phyloP scores from a whole-genome alignment of 2,329 filamentous ascomycete genomes.

The Alternaria sp. region DNA sequence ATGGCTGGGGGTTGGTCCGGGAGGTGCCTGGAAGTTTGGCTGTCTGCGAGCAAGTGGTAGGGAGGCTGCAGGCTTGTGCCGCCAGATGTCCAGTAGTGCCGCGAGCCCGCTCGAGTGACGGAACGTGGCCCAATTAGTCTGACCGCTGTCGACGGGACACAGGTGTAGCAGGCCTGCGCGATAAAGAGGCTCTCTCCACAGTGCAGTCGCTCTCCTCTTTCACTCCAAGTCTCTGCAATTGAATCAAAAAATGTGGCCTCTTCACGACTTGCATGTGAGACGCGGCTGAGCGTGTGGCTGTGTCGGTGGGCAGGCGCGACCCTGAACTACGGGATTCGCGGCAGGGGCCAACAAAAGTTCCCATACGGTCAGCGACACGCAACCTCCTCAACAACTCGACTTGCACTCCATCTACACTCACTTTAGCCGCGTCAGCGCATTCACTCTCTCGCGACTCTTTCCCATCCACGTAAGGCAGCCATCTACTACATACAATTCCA shows the following conservation, averaged over 20 bases:
- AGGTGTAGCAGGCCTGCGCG: constrained; percentile 6
- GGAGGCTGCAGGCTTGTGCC: constrained; percentile 41
- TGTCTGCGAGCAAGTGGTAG: constrained; percentile 27
- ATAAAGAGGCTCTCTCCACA: constrained; percentile 7
- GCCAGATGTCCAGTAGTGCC: constrained; percentile 21
- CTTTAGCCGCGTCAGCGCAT: constrained; percentile 34
- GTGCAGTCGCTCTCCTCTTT: not conserved
- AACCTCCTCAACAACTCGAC: constrained; percentile 5
- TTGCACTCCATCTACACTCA: constrained; percentile 9
- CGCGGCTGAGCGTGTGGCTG: constrained; percentile 19
- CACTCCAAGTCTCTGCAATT: not conserved
- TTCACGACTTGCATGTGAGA: constrained; percentile 16
- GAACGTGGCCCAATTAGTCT: constrained; percentile 35
- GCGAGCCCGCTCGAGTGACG: no score
- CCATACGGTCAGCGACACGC: constrained; percentile 2
- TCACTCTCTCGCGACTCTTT: constrained; percentile 15
- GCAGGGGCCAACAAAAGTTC: constrained; percentile 21
- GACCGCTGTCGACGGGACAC: constrained; percentile 9
- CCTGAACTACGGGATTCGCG: constrained; percentile 20
- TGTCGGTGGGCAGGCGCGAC: constrained; percentile 9
- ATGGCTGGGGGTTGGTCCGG: constrained; percentile 68
- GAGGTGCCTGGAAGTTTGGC: no score
- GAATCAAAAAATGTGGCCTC: not conserved
- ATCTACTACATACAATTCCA: constrained; percentile 20
- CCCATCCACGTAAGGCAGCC: constrained; percentile 37